Percentiles rank a stretch among this genome's conserved stretches.
These are phyloP conservation scores for Phellinidium pouzarii DNA, from an alignment of 1,284 basidiomycete species.

Conservation along the genomic window DNA sequence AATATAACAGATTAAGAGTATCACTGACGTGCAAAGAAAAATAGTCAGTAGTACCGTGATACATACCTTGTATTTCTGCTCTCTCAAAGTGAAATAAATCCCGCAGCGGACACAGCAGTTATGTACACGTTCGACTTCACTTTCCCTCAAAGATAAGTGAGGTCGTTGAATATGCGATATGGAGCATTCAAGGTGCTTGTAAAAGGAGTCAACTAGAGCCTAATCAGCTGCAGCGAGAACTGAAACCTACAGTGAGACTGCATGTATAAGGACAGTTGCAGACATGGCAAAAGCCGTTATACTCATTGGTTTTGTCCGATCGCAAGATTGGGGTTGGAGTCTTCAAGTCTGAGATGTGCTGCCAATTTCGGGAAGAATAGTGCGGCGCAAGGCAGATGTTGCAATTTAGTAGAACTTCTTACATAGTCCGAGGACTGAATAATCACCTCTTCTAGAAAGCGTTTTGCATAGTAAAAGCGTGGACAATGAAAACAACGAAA, in stretches of 20 bases:
- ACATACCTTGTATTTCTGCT: conserved; percentile 9
- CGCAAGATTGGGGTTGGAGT: neutral
- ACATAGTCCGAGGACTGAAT: too few relatives aligned
- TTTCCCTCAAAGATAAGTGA: neutral
- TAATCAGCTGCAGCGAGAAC: neutral
- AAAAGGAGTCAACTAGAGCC: too few relatives aligned
- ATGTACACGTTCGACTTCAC: conserved; percentile 4
- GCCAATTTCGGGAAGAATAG: too few relatives aligned
- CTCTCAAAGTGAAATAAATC: conserved; percentile 7
- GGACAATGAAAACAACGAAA: conserved; percentile 2
- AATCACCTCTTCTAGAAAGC: neutral
- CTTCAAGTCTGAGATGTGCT: neutral
- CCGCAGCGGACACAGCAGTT: conserved; percentile 9
- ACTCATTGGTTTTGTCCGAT: neutral
- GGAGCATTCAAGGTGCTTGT: neutral
- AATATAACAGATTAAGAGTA: too few relatives aligned
- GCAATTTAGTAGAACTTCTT: too few relatives aligned
- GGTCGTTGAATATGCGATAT: conserved; percentile 1
- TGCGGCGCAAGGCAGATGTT: too few relatives aligned
- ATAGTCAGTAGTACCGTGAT: too few relatives aligned
- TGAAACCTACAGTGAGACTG: neutral
- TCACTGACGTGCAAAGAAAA: too few relatives aligned
- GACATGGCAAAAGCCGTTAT: neutral
- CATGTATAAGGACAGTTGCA: neutral
- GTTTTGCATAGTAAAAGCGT: conserved; percentile 5